Base-by-base conservation (phyloP, 306 rosid genomes). In the Vicia faba region DNA sequence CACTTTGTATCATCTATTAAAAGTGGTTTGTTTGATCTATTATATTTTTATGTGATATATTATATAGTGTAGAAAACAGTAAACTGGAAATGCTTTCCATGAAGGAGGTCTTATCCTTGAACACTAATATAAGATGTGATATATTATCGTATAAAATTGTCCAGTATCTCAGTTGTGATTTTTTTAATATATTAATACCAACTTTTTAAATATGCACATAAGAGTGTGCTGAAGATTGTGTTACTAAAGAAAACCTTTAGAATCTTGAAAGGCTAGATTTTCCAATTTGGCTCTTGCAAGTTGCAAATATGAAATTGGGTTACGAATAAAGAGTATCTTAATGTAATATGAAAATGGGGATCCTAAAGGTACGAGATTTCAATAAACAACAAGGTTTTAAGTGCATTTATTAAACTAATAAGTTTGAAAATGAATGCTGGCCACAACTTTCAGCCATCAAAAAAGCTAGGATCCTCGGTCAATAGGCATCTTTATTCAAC, bases 231-330 rank as follows among this genome's bases (percentile, higher is more conserved):
- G 59, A 77, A 68, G 87, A 85, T 78, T 60, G 55, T 66, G 46
- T 51, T 14, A 68, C 51, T 70, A 76, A 76, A 73, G 4, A 72
- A 66, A 31, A 74, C 64, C 58, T 54, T 70, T 3, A 71, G 75
- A 78, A 72, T 73, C 73, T 81, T 18, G 33, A 82, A 80, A 63
- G 70, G 84, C 71, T 66, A 33, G 79, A 84, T 78, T 65, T 70
- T 48, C 67, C 26, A 66, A 59, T 70, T 49, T 64, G 74, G 64
- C 78, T 67, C 78, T 60, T 69, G 53, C 74, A 46, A 69, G 74
- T 59, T 15, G 82, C 44, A 6, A 6, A 6, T 61, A 59, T 25
- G 36, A 54, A 61, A 53, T 62, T 61, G 65, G 49, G 26, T 39
- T 44, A 48, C 20, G 20, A 31, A 54, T 50, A 13, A 72, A 20